phyloP scores from a whole-genome alignment of 768 basidiomycete species.

The Gymnopilus junonius region DNA sequence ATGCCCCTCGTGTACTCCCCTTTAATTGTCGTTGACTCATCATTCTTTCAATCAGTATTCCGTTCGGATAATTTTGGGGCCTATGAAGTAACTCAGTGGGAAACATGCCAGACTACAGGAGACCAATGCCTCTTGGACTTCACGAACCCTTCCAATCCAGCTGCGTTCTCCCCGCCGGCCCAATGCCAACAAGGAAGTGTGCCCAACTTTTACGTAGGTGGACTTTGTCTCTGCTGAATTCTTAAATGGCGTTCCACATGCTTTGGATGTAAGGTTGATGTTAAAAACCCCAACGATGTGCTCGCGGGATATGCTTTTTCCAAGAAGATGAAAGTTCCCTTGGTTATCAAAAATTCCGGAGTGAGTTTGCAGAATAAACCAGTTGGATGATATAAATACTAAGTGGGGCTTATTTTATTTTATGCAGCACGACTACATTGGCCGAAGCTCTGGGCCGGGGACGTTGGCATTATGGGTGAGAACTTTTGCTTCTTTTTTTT shows the following conservation, averaged over 20 bases:
- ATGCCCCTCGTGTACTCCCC: no score
- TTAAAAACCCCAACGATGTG: slow-evolving; percentile 40
- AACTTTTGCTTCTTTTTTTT: neutral
- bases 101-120: slow-evolving; percentile 52
- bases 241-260: neutral
- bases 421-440: slow-evolving; percentile 52
- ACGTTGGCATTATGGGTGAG: slow-evolving; percentile 50
- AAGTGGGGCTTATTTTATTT: no score
- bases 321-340: slow-evolving; percentile 37
- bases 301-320: slow-evolving; percentile 47
- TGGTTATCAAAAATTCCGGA: slow-evolving; percentile 57
- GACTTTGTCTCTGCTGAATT: slow-evolving; percentile 17
- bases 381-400: neutral
- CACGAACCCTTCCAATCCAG: slow-evolving; percentile 27
- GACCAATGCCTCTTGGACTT: slow-evolving; percentile 52
- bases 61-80: slow-evolving; percentile 19
- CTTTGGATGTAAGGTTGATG: slow-evolving; percentile 33
- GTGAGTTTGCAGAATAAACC: no score
- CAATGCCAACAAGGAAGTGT: slow-evolving; percentile 38
- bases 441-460: slow-evolving; percentile 48
- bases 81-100: slow-evolving; percentile 49
- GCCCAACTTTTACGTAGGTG: slow-evolving; percentile 30
- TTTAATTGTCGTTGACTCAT: neutral
- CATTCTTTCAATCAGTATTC: slow-evolving; percentile 7
- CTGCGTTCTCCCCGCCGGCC: slow-evolving; percentile 27